Base-by-base conservation (phyloP, 306 rosid species). In the Vigna angularis region DNA sequence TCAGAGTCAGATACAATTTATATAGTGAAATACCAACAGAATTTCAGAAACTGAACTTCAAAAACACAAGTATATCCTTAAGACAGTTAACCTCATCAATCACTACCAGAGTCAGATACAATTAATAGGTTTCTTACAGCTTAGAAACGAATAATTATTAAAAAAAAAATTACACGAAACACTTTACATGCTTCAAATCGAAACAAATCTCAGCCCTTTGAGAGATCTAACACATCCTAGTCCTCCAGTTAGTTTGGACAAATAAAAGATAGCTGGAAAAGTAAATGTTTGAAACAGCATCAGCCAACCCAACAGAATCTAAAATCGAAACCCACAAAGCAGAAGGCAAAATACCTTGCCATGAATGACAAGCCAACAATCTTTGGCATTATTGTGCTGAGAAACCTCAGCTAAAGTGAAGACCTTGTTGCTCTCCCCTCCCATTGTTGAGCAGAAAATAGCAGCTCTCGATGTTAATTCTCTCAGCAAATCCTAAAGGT, bases 341-440 rank as follows among this genome's bases (percentile, higher is more conserved):
- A 38, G 42, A 78, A 58, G 14, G 11, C 11, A 66, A 26, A 67
- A 28, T 75, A 93, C 99, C 98, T 90, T 95, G 84, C 90, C 90
- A 18, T 79, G 85, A 53, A 95, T 88, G 70, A 95, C 81, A 67
- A 95, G 84, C 98, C 98, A 95, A 83, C 99, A 95, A 66, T 91
- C 96, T 24, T 86, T 84, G 79, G 83, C 53, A 75, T 26, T 61
- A 74, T 83, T 89, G 83, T 91, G 97, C 14, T 63, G 40, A 47
- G 96, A 73, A 70, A 88, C 93, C 61, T 91, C 93, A n/a, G 91
- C 86, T 74, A 92, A 83, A 83, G 89, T 81, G 84, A 49, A 93
- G 4, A 88, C 71, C 84, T 87, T 86, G 77, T 80, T 84, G 66
- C 78, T 48, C 11, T 70, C 89, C n/a, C 80, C 90, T 36, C 86